A percentile compares a stretch with the other conserved stretches of the same genome.
phyloP scores from a whole-genome alignment of 768 basidiomycete genomes.

The Cubamyces sp. region DNA sequence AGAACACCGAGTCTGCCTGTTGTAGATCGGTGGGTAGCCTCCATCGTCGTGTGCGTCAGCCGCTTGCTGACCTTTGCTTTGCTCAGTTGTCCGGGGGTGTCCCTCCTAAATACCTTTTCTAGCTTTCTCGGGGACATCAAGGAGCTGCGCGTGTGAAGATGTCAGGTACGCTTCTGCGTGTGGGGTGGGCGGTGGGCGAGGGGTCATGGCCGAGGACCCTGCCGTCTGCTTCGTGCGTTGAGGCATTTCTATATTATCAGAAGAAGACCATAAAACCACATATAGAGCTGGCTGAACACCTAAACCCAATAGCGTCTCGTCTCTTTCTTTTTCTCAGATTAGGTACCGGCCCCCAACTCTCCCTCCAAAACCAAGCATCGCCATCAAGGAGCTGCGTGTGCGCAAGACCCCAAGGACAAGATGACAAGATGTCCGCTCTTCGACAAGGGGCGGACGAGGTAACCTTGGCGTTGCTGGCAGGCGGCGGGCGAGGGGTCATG shows the following conservation, averaged over 20 bases:
- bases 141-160: constrained; percentile 11
- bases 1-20: not conserved
- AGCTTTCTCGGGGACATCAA: not conserved
- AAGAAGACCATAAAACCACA: not conserved
- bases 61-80: not conserved
- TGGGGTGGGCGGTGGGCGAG: constrained; percentile 5
- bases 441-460: not conserved
- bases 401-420: too few species aligned
- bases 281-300: constrained; percentile 3
- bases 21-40: constrained; percentile 3
- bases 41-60: not conserved
- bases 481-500: constrained; percentile 13
- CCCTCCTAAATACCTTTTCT: constrained; percentile 12
- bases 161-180: constrained; percentile 1
- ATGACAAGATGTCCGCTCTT: not conserved
- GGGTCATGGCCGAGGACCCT: constrained; percentile 8
- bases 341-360: too few species aligned
- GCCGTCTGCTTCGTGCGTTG: constrained; percentile 3
- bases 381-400: not conserved
- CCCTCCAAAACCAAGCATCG: not conserved
- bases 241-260: not conserved
- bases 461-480: not conserved
- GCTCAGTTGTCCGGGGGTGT: not conserved
- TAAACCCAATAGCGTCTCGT: not conserved
- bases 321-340: not conserved